Evolutionary conservation across 257 asterid genomes (phyloP), one percentile per base, ranked within the genome.

Genomic region (Gentiana dahurica): DNA sequence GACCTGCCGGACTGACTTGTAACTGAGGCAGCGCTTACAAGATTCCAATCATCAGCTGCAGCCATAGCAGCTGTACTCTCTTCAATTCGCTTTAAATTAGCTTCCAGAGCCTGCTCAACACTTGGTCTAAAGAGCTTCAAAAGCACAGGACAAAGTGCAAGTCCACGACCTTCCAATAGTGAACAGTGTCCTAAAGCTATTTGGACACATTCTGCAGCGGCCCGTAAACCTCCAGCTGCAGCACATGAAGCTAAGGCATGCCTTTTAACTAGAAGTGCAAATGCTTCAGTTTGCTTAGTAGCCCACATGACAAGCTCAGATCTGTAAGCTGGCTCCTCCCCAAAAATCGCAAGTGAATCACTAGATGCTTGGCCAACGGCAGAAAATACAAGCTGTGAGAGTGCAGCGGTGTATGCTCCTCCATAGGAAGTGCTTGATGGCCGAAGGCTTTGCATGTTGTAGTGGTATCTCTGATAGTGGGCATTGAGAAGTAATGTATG

Each of bases 221-320:
- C 90, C 73, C 98, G 79, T 77, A 92, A 77, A 62, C 95, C 98
- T 39, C 98, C 98, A 64, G 97, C 97, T 75, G 97, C 98, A 6
- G 98, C 95, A 49, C 97, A 92, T 37, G 98, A 92, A 55, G 97
- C 94, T 61, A 92, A 77, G 52, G 98, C 98, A 62, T 88, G 98
- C 53, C 97, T 74, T 74, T 92, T 88, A 54, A 88, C 96, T 38
- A 92, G 86, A 64, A 78, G 72, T 53, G 97, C 97, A 72, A 78
- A 92, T 45, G 92, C 73, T 77, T 88, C 97, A 2, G 96, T 80
- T 71, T 87, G 95, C 67, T 92, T 92, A 8, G 95, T 88, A 45
- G 98, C 94, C 98, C 98, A 92, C 92, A 88, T 81, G 69, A 92
- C 97, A 54, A 92, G 92, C 74, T 92, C 98, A 39, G 98, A 92